These are phyloP conservation scores for Gracilaria gracilis DNA, from an alignment of 23 red algal genomes.

Conservation along the genomic window DNA sequence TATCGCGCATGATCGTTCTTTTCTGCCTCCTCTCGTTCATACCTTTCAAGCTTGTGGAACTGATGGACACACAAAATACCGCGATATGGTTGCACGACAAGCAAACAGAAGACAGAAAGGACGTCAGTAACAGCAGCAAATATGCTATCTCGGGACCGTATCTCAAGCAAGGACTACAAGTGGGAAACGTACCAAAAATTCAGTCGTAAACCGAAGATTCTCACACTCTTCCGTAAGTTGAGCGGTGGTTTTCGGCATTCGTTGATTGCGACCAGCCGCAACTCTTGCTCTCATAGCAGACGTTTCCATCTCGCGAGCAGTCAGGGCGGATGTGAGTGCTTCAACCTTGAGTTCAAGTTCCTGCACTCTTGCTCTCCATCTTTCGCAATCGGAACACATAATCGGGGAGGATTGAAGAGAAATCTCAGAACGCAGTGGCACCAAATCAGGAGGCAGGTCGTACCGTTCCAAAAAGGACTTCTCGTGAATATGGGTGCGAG, in stretches of 20 bases:
- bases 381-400: conserved; percentile 37
- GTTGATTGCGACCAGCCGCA: background rate
- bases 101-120: background rate
- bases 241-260: conserved; percentile 23
- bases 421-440: conserved; percentile 24
- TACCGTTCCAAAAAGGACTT: conserved; percentile 22
- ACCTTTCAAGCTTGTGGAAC: conserved; percentile 64
- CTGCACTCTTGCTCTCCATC: conserved; percentile 47
- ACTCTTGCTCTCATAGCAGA: conserved; percentile 29
- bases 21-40: conserved; percentile 15
- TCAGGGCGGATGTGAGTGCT: conserved; percentile 21
- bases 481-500: background rate
- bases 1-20: background rate
- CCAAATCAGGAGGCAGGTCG: conserved; percentile 31
- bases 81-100: background rate
- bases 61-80: background rate
- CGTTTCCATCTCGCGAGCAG: conserved; percentile 39
- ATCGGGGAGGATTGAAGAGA: background rate
- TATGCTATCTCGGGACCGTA: no score
- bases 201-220: conserved; percentile 38
- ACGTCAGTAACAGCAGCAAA: no score
- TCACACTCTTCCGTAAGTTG: conserved; percentile 54
- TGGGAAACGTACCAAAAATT: conserved; percentile 58
- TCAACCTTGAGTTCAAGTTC: conserved; percentile 53
- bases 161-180: no score